Evolutionary conservation across 2,329 filamentous ascomycete species (phyloP), one percentile per base, ranked within the genome.

Genomic region (Arachnomyces sp.): DNA sequence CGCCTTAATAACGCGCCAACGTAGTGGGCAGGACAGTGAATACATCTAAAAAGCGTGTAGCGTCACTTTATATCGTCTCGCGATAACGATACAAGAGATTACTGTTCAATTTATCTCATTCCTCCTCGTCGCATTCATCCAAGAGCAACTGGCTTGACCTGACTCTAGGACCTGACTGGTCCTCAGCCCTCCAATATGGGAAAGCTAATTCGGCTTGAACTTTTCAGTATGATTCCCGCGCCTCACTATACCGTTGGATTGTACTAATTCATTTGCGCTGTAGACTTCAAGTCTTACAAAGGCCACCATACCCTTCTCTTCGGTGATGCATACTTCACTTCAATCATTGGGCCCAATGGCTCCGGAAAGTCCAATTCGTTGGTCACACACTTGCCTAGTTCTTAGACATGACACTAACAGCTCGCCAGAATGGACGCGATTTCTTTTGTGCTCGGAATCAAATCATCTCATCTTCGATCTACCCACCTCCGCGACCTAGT

Each of bases 241-340:
- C 12, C 16, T 31, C 36, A 29, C 31, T 21, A 21, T 38, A 17
- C 29, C 33, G n/a, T 34, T 39, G 34, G 25, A 33, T 9, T 44
- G 39, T 39, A 38, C 29, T 64, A 44, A 59, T 39, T 28, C 36
- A 42, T 9, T 25, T 25, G 21, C 21, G 21, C 34, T 15, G 36
- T 56, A 92, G 86, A 98, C 72, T 98, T 98, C 80, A 98, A 98
- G 71, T 96, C 92, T 54, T 98, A 98, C 73, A 95, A 95, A 66
- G 92, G 89, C 43, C 89, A 95, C 56, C 92, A 98, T 69, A 82
- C 79, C 45, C 79, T 98, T 33, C 78, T 95, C 39, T 95, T 98
- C 56, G 90, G 90, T 57, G 90, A 98, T 69, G 93, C 89, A 2
- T 96, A 95, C 67, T 98, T 98, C 66, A 98, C 92, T 36, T 98